phyloP scores from a whole-genome alignment of 1,284 basidiomycete species.

The Boletus nobilissimus region DNA sequence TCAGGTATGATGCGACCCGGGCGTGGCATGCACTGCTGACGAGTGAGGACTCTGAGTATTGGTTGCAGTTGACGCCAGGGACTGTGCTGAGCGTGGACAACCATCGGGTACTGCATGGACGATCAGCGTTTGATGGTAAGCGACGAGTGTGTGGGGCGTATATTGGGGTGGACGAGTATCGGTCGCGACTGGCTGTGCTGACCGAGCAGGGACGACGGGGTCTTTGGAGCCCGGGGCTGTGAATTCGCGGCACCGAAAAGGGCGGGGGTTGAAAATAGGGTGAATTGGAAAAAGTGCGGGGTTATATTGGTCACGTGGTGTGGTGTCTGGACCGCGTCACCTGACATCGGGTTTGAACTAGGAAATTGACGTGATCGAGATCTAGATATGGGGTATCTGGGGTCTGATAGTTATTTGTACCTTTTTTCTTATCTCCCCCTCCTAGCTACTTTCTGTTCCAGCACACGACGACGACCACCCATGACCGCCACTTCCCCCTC shows the following conservation, averaged over 20 bases:
- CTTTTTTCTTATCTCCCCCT: slow-evolving; percentile 31
- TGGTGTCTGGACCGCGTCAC: slow-evolving; percentile 35
- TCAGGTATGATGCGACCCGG: slow-evolving; percentile 85
- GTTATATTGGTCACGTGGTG: slow-evolving; percentile 33
- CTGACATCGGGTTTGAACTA: slow-evolving; percentile 36
- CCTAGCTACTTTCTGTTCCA: slow-evolving; percentile 11
- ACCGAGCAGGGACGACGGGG: slow-evolving; percentile 52
- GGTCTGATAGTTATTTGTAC: slow-evolving; percentile 40
- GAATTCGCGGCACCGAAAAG: slow-evolving; percentile 33
- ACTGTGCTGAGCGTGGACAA: slow-evolving; percentile 85
- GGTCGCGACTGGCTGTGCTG: slow-evolving; percentile 79
- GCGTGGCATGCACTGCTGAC: slow-evolving; percentile 83
- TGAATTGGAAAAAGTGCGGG: slow-evolving; percentile 43
- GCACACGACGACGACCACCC: slow-evolving; percentile 15
- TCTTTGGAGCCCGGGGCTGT: slow-evolving; percentile 42
- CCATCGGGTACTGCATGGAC: slow-evolving; percentile 93
- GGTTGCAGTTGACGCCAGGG: slow-evolving; percentile 88
- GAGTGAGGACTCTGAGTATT: slow-evolving; percentile 87
- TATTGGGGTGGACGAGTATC: slow-evolving; percentile 90
- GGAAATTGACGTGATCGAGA: slow-evolving; percentile 31
- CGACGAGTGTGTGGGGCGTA: slow-evolving; percentile 97
- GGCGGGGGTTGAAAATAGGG: slow-evolving; percentile 24
- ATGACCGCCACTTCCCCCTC: slow-evolving; percentile 24
- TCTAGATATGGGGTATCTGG: slow-evolving; percentile 36
- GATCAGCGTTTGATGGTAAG: slow-evolving; percentile 88